Percentiles rank a stretch among this genome's conserved stretches.
phyloP scores from a whole-genome alignment of 495 filamentous ascomycete species.

The Bacidia gigantensis region DNA sequence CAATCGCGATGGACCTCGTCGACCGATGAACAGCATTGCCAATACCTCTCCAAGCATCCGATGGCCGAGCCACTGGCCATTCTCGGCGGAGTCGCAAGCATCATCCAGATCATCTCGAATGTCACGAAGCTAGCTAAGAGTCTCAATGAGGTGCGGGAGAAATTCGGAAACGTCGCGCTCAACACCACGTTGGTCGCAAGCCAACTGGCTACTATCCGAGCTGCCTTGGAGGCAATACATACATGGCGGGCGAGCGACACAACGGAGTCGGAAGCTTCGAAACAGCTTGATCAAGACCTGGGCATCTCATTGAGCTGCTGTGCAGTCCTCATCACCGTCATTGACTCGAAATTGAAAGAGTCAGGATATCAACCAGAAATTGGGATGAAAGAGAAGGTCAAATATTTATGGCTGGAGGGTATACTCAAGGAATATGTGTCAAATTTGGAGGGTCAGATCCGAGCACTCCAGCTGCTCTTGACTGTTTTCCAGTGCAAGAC shows the following conservation, averaged over 20 bases:
- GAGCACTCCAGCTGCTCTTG: slow-evolving; percentile 15
- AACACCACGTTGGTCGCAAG: slow-evolving; percentile 15
- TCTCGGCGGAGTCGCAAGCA: too few species aligned
- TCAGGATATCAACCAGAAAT: slow-evolving; percentile 10
- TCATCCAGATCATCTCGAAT: slow-evolving; percentile 4
- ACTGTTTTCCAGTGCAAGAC: slow-evolving; percentile 16
- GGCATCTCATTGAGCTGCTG: slow-evolving; percentile 14
- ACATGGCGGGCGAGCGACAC: slow-evolving; percentile 8
- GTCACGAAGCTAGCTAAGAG: slow-evolving; percentile 14
- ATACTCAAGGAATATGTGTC: slow-evolving; percentile 14
- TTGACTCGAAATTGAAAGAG: slow-evolving; percentile 13
- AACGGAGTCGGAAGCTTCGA: slow-evolving; percentile 1
- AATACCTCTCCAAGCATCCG: too few species aligned
- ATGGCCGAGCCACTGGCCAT: too few species aligned
- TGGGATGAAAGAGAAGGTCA: slow-evolving; percentile 12
- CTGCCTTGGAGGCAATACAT: slow-evolving; percentile 13
- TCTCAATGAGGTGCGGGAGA: slow-evolving; percentile 13
- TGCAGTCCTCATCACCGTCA: slow-evolving; percentile 15
- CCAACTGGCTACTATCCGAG: slow-evolving; percentile 14
- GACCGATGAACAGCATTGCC: too few species aligned
- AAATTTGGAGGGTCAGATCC: slow-evolving; percentile 14
- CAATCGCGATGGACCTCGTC: too few species aligned
- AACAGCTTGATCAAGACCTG: slow-evolving; percentile 12
- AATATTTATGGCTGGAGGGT: slow-evolving; percentile 13
- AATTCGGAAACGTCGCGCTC: slow-evolving; percentile 14